Base-by-base conservation (phyloP, 1,284 basidiomycete genomes). In the Cryptococcus hybrid region DNA sequence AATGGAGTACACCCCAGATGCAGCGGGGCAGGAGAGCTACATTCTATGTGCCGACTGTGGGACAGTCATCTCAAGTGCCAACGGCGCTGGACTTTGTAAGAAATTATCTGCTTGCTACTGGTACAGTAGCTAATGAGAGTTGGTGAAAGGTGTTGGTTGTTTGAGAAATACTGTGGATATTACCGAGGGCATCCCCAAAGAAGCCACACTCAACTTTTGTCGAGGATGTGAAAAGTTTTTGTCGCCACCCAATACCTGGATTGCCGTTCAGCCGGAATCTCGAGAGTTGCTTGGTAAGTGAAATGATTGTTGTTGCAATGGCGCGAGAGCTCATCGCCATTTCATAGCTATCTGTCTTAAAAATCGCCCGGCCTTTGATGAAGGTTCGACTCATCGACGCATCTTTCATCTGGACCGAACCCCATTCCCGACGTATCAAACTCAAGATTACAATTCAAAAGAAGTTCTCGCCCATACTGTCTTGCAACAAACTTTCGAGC, bases 371-470 rank as follows among this genome's bases (percentile, higher is more conserved):
- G 30, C 77, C 77, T 18, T 82, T 99, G 38, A 88, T 86, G 70
- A 95, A 93, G 81, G 93, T 99, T 53, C 89, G 95, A 38, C 80
- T 99, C 46, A 96, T 96, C 40, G 95, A 99, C 64, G 95, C 95
- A 0, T 90, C 92, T 64, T 99, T 99, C 76, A 92, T 99, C 72
- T 99, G 96, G 95, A 99, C 95, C 7, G 96, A 99, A 74, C 95
- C 95, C 1, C 95, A 99, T 80, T 93, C 90, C 52, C 95, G 95
- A 76, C 85, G 96, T 52, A 78, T 99, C 61, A 85, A 92, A 53
- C 87, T 99, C 62, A 96, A 96, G 62, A 81, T 99, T 69, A 98
- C 95, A 0, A 94, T 99, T 55, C 96, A 99, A 80, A 99, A 80
- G 96, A 99, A 83, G 92, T 96, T 47, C 85, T 99, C 65, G 91